These are phyloP conservation scores for Nannochloris sp. DNA, from an alignment of 139 green algal species.

Conservation along the genomic window DNA sequence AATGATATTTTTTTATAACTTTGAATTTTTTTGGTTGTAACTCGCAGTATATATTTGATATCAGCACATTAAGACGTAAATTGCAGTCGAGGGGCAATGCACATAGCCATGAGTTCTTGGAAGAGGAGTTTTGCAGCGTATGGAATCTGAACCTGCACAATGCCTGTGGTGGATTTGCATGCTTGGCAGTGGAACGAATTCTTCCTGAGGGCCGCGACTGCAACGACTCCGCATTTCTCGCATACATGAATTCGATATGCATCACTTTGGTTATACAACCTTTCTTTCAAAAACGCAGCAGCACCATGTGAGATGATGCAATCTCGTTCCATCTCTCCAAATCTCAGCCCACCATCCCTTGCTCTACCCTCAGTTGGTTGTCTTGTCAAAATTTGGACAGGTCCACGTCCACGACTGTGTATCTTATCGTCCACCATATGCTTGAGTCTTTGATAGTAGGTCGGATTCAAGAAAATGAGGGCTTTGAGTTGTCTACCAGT, in stretches of 20 bases:
- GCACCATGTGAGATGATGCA: conserved; percentile 91
- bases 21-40: not conserved
- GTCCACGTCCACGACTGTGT: conserved; percentile 70
- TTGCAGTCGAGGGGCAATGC: conserved; percentile 12
- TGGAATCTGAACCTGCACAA: conserved; percentile 74
- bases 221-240: conserved; percentile 69
- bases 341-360: conserved; percentile 90
- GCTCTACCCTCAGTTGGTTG: conserved; percentile 94
- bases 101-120: conserved; percentile 89
- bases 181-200: conserved; percentile 63
- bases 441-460: conserved; percentile 99
- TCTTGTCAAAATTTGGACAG: conserved; percentile 85
- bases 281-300: conserved; percentile 79
- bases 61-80: not conserved
- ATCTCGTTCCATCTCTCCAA: conserved; percentile 98
- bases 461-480: conserved; percentile 93
- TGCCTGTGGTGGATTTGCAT: conserved; percentile 42
- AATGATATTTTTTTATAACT: conserved; percentile 2
- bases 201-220: conserved; percentile 80
- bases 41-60: not conserved
- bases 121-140: conserved; percentile 94
- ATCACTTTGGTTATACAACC: conserved; percentile 78
- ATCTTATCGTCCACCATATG: conserved; percentile 99
- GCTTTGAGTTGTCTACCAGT: conserved; percentile 64
- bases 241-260: conserved; percentile 83